Base-by-base conservation (phyloP, 495 filamentous ascomycete species). In the Trypethelium eluteriae region DNA sequence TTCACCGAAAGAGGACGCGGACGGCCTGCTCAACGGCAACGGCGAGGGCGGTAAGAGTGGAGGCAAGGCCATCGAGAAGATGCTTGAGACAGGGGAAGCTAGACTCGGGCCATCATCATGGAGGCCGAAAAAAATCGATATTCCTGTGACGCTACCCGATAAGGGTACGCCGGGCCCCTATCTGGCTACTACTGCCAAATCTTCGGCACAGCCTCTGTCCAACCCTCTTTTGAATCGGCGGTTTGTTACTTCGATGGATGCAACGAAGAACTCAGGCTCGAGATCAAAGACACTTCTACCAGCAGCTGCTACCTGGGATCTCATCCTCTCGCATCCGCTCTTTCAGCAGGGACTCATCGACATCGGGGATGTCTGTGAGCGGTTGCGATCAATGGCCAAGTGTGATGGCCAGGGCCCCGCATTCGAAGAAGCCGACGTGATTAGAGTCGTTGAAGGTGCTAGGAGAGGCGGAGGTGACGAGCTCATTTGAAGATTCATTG, bases 361-460 rank as follows among this genome's bases (percentile, higher is more conserved):
- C 76, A 85, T 98, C 49, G 88, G 79, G 49, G 82, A 87, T 71
- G 88, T 98, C 47, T 87, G 84, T 69, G 87, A 92, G 69, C 78
- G 85, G 34, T 74, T 98, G 47, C 90, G 91, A 79, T 81, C 80
- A 2, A 77, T 83, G 72, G 89, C 90, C n/a, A 86, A 88, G 75
- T 97, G 93, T 72, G 88, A 96, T 80, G 93, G 93, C 6, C 86
- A 89, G 71, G 93, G 93, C 0, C 93, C 93, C 3, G 92, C 92
- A 18, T 97, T 96, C 74, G 87, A 88, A 67, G 93, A 96, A 76
- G 77, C 83, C 6, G 84, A 84, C 53, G 85, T 97, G 18, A 75
- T 85, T 49, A 77, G 81, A 70, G 91, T 89, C 18, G 93, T 98
- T 71, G 84, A 91, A 76, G 84, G 87, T 69, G 91, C 90, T 72